Percentiles rank a stretch among this genome's conserved stretches.
Conservation (phyloP, 2,329 filamentous ascomycete genomes). For the Cladobotryum protrusum region DNA sequence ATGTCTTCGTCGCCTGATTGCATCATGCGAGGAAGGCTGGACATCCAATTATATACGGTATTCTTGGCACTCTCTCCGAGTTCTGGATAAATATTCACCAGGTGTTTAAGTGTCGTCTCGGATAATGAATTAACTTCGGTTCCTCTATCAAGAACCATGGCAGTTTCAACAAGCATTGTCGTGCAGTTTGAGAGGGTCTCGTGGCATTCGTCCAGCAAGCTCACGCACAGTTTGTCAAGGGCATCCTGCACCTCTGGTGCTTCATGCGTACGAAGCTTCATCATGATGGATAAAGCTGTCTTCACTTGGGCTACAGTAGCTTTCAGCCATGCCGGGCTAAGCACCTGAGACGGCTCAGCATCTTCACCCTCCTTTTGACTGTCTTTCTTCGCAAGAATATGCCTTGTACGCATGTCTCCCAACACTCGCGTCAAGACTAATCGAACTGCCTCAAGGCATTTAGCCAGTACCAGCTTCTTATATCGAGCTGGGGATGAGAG, state of each 20-base stretch:
- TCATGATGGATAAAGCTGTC: conserved; percentile 69
- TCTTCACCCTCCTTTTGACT: conserved; percentile 15
- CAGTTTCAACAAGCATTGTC: conserved; percentile 70
- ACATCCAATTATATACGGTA: conserved; percentile 74
- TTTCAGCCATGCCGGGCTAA: conserved; percentile 62
- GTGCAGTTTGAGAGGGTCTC: conserved; percentile 63
- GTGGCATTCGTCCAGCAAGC: conserved; percentile 72
- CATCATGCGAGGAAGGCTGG: conserved; percentile 74
- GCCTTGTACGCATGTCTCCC: conserved; percentile 50
- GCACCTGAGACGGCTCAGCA: conserved; percentile 27
- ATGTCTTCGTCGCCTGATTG: conserved; percentile 74
- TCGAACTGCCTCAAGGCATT: conserved; percentile 53
- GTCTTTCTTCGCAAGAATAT: conserved; percentile 33
- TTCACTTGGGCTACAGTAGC: conserved; percentile 78
- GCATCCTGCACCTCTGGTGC: conserved; percentile 61
- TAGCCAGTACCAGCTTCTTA: conserved; percentile 54
- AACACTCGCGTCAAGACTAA: conserved; percentile 49
- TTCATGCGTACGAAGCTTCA: conserved; percentile 68
- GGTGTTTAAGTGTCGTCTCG: conserved; percentile 50
- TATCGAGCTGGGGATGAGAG: conserved; percentile 60
- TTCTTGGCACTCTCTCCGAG: conserved; percentile 61
- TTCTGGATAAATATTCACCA: conserved; percentile 56
- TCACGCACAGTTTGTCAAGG: conserved; percentile 65
- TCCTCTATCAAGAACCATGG: conserved; percentile 60
- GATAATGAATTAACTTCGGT: conserved; percentile 36